Percentiles rank a stretch among this genome's conserved stretches.
Evolutionary conservation across 2,329 filamentous ascomycete genomes (phyloP).

Genomic region (Penicillium sp.): DNA sequence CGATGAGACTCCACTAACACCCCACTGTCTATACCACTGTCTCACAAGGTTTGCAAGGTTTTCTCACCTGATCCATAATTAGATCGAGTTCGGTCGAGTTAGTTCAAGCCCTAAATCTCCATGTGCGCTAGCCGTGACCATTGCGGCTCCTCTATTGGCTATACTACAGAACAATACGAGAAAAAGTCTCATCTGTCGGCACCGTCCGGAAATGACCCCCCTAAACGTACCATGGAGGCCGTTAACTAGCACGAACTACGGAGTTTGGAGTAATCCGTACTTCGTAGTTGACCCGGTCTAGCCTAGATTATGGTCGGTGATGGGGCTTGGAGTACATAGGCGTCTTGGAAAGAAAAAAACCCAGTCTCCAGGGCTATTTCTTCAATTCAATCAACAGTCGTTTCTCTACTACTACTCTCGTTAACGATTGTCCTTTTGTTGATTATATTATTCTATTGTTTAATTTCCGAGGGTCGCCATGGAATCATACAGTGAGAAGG

Average conservation of each 20-base stretch:
- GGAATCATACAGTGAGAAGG: constrained; percentile 10
- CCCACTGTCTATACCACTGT: not conserved
- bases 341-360: not conserved
- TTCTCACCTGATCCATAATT: not conserved
- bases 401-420: not conserved
- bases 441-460: not conserved
- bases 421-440: not conserved
- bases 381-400: not conserved
- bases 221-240: not conserved
- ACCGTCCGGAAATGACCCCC: not conserved
- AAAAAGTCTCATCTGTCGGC: not conserved
- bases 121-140: not conserved
- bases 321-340: not conserved
- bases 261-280: not conserved
- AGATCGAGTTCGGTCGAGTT: not conserved
- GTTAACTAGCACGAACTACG: not conserved
- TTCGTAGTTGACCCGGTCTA: not conserved
- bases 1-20: constrained; percentile 2
- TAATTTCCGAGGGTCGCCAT: constrained; percentile 1
- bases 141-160: not conserved
- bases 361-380: not conserved
- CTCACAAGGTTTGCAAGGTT: not conserved
- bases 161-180: not conserved
- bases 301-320: not conserved
- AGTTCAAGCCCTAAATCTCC: not conserved